These are phyloP conservation scores for Botrytis sinoallii DNA, from an alignment of 2,329 filamentous ascomycete genomes.

Conservation along the genomic window DNA sequence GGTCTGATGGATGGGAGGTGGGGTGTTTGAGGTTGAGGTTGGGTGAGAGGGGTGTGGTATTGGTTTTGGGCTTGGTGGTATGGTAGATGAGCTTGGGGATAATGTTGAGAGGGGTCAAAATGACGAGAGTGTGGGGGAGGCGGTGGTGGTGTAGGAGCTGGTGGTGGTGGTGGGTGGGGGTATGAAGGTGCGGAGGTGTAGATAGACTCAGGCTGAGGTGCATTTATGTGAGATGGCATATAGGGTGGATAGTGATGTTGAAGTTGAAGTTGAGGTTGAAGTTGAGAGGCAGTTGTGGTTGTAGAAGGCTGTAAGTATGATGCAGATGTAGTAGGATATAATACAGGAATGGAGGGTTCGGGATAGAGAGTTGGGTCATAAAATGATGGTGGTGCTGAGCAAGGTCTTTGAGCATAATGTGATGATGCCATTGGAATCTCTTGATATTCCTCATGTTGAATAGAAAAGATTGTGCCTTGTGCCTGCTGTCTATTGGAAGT, in stretches of 20 bases:
- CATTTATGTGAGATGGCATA: not conserved
- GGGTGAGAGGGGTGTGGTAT: not conserved
- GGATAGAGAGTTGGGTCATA: too few relatives aligned
- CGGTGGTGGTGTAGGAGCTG: slow-evolving; percentile 16
- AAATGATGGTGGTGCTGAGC: not conserved
- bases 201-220: not conserved
- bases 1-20: not conserved
- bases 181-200: not conserved
- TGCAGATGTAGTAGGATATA: not conserved
- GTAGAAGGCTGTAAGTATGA: not conserved
- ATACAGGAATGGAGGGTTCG: not conserved
- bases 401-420: too few relatives aligned
- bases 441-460: not conserved
- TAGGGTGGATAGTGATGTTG: not conserved
- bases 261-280: not conserved
- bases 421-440: not conserved
- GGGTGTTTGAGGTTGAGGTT: not conserved
- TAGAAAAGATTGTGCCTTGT: not conserved
- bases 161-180: not conserved
- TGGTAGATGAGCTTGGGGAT: too few relatives aligned
- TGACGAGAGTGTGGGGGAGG: not conserved
- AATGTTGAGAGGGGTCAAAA: not conserved
- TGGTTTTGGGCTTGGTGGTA: not conserved
- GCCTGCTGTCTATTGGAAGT: not conserved
- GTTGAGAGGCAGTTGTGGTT: not conserved